phyloP scores from a whole-genome alignment of 2,329 filamentous ascomycete species.

The Zelopaecilomyces penicillatus region DNA sequence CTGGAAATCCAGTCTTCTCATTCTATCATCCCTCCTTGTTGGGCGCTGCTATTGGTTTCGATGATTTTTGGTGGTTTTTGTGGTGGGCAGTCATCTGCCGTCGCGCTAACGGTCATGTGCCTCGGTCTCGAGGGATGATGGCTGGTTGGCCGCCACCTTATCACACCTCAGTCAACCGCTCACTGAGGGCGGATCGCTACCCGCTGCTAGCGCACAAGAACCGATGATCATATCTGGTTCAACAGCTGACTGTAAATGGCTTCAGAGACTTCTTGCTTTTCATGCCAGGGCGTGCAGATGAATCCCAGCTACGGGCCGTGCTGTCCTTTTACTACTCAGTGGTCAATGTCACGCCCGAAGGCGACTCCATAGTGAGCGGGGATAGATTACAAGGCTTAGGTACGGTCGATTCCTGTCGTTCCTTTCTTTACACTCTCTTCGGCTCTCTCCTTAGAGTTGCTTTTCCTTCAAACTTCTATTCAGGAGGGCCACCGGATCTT shows the following conservation, averaged over 20 bases:
- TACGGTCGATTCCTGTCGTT: conserved; percentile 54
- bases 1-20: conserved; percentile 3
- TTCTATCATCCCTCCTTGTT: conserved; percentile 7
- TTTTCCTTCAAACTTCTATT: conserved; percentile 29
- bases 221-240: conserved; percentile 15
- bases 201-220: background rate
- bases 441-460: conserved; percentile 66
- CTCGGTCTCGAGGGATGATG: conserved; percentile 5
- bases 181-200: background rate
- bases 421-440: conserved; percentile 63
- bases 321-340: conserved; percentile 87
- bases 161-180: background rate
- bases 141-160: background rate
- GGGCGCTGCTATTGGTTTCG: background rate
- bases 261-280: conserved; percentile 86
- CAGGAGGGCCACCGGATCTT: conserved; percentile 8
- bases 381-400: conserved; percentile 89
- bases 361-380: conserved; percentile 86
- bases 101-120: conserved; percentile 15
- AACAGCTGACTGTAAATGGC: conserved; percentile 10
- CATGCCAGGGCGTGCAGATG: conserved; percentile 56
- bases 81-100: conserved; percentile 8
- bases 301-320: conserved; percentile 68
- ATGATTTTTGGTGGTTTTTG: conserved; percentile 8
- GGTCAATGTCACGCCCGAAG: conserved; percentile 83